Conservation (phyloP, 1,284 basidiomycete species). For the Xerocomus amazonicus region DNA sequence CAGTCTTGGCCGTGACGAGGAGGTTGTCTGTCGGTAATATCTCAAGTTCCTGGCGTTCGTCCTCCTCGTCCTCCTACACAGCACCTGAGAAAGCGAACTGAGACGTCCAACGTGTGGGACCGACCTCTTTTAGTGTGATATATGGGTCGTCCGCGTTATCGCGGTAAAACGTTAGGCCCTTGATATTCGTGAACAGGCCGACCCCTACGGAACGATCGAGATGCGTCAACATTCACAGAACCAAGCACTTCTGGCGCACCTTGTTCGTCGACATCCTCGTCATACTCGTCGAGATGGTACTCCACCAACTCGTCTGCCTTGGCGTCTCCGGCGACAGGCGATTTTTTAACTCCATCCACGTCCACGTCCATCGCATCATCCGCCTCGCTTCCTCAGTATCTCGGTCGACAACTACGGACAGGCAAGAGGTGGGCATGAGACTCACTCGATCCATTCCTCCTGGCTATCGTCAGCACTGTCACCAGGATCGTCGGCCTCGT, state of each 20-base stretch:
- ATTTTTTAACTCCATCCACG: slow-evolving; percentile 42
- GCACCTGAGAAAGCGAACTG: slow-evolving; percentile 5
- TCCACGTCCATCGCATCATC: slow-evolving; percentile 69
- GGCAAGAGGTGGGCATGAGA: slow-evolving; percentile 25
- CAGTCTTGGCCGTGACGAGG: slow-evolving; percentile 90
- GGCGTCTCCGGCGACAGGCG: slow-evolving; percentile 33
- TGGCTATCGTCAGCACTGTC: slow-evolving; percentile 44
- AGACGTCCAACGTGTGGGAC: slow-evolving; percentile 20
- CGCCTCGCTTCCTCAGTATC: slow-evolving; percentile 45
- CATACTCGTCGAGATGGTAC: slow-evolving; percentile 94
- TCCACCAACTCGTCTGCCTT: slow-evolving; percentile 75
- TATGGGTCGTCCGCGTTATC: slow-evolving; percentile 96
- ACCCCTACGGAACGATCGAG: slow-evolving; percentile 43
- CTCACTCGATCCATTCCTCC: slow-evolving; percentile 84
- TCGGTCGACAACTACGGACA: slow-evolving; percentile 24
- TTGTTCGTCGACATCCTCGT: slow-evolving; percentile 70
- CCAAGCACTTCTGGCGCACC: slow-evolving; percentile 22
- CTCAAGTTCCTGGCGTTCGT: slow-evolving; percentile 90
- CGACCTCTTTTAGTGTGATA: slow-evolving; percentile 90
- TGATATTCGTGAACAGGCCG: slow-evolving; percentile 95
- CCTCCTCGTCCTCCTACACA: slow-evolving; percentile 57
- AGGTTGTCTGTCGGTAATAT: slow-evolving; percentile 90
- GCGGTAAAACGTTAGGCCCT: slow-evolving; percentile 89
- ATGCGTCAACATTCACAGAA: background rate
- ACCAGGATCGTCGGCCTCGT: slow-evolving; percentile 59